Evolutionary conservation across 768 basidiomycete species (phyloP), one percentile per base, ranked within the genome.

Genomic region (Pholiota conissans): DNA sequence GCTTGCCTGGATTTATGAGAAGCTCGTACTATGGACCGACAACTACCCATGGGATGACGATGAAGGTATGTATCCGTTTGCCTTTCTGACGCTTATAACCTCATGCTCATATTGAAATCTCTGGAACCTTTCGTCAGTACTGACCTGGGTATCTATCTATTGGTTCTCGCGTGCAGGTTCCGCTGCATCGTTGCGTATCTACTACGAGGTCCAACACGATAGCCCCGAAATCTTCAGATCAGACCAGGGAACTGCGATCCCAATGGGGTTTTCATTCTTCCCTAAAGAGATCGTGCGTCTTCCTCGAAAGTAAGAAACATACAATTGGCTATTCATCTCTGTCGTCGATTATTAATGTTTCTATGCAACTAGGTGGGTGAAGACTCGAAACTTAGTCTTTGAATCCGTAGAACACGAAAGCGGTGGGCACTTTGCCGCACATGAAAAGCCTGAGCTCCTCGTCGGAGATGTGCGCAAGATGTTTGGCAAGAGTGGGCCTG

Each of bases 81-180:
- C 28, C 10, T 39, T 16, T 18, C 14, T 5, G 16, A 18, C 14
- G 14, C 14, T n/a, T 26, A 7, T 27, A 40, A 3, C n/a, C 35
- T 32, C 28, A 26, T 27, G n/a, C n/a, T n/a, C n/a, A n/a, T 47
- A 13, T 27, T 13, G 13, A 18, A 42, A 13, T 45, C 22, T 18
- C 10, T 30, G 29, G 14, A 14, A 6, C 16, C 13, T 9, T 7
- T 18, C 22, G 20, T n/a, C 60, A 85, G 85, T 86, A 1, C 61
- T 87, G 28, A 84, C 82, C 0, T 87, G 85, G 84, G 66, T 84
- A 5, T 84, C 83, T n/a, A n/a, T n/a, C n/a, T n/a, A n/a, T n/a
- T n/a, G n/a, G n/a, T n/a, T n/a, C n/a, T n/a, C n/a, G n/a, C 77
- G 79, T 2, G 76, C 78, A 0, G 84, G 85, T 0, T 84, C 86